Conservation (phyloP, 2,329 filamentous ascomycete species). For the Trichoderma koningii region DNA sequence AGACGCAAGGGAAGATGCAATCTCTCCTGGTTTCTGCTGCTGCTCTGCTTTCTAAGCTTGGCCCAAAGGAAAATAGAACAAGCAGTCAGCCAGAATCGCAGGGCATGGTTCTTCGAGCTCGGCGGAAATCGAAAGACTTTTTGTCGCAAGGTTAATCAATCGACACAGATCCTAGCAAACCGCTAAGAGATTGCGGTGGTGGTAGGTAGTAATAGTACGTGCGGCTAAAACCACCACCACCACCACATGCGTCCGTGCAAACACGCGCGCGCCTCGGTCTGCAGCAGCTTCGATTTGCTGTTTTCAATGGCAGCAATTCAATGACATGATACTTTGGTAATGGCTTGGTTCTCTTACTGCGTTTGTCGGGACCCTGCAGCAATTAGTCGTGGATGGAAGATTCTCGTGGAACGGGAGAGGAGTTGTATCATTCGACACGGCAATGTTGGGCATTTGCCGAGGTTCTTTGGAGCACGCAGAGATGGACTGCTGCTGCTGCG, state of each 20-base stretch:
- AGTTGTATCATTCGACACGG: not conserved
- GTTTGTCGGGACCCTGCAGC: not conserved
- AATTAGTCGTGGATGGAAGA: not conserved
- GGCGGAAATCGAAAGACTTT: too few species aligned
- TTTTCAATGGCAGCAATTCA: too few species aligned
- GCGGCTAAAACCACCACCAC: not conserved
- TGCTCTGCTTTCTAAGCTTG: slow-evolving; percentile 9
- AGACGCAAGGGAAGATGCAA: not conserved
- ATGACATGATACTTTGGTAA: too few species aligned
- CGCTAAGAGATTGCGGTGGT: not conserved
- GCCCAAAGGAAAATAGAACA: not conserved
- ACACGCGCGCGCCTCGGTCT: not conserved
- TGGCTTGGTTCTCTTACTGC: too few species aligned
- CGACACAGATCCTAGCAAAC: not conserved
- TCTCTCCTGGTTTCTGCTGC: not conserved
- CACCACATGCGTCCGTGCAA: not conserved
- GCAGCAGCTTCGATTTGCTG: not conserved
- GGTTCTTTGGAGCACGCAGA: not conserved
- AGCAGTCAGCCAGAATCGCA: slow-evolving; percentile 5
- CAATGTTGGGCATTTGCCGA: not conserved
- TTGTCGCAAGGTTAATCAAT: not conserved
- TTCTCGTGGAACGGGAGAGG: not conserved
- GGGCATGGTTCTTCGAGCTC: not conserved
- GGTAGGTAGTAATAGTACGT: not conserved
- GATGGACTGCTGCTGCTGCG: not conserved